Conservation (phyloP, 2,329 filamentous ascomycete species). For the Aspergillus bombycis region DNA sequence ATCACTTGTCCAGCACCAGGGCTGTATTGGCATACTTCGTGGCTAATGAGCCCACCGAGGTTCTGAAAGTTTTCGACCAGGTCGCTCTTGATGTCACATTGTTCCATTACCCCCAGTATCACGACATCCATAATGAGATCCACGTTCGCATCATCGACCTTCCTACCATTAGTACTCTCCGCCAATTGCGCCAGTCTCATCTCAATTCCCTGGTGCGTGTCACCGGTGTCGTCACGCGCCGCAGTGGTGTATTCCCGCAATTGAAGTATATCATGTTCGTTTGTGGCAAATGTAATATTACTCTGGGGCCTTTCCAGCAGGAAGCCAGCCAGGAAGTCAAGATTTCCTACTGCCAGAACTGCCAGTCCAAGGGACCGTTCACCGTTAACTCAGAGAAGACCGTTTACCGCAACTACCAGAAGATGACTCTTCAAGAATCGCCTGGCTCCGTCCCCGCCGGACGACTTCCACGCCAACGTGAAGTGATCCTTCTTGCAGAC, state of each 20-base stretch:
- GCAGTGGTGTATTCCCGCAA: conserved; percentile 95
- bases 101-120: conserved; percentile 95
- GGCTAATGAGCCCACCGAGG: conserved; percentile 91
- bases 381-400: conserved; percentile 97
- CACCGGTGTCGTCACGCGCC: conserved; percentile 89
- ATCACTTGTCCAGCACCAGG: conserved; percentile 86
- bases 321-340: conserved; percentile 96
- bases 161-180: conserved; percentile 91
- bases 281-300: conserved; percentile 89
- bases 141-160: conserved; percentile 96
- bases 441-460: conserved; percentile 95
- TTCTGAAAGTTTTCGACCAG: conserved; percentile 93
- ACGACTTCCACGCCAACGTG: conserved; percentile 86
- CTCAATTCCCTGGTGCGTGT: conserved; percentile 95
- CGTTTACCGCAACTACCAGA: conserved; percentile 98
- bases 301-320: conserved; percentile 93
- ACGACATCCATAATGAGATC: conserved; percentile 95
- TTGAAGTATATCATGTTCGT: conserved; percentile 99
- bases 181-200: conserved; percentile 91
- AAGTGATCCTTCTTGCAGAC: conserved; percentile 95
- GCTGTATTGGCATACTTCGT: conserved; percentile 94
- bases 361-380: conserved; percentile 92
- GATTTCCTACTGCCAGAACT: conserved; percentile 94
- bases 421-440: conserved; percentile 93
- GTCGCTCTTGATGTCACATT: conserved; percentile 96